A percentile compares a stretch with the other conserved stretches of the same genome.
Evolutionary conservation across 2,329 filamentous ascomycete genomes (phyloP).

Genomic region (Trichoderma sp.): DNA sequence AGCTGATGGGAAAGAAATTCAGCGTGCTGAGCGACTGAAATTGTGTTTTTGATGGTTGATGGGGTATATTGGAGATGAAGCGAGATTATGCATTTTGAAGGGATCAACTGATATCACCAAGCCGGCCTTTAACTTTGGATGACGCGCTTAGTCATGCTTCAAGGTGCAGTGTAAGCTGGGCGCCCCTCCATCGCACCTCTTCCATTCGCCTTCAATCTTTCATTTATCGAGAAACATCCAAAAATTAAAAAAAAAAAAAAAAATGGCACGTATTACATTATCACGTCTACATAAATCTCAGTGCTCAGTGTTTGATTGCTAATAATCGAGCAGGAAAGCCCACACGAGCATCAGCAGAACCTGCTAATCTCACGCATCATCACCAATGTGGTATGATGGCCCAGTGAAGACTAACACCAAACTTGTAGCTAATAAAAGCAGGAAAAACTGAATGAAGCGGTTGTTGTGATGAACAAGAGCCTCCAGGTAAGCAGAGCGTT

Average conservation of each 20-base stretch:
- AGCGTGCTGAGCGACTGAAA: neutral
- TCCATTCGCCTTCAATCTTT: neutral
- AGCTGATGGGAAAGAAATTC: too few relatives aligned
- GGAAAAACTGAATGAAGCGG: conserved; percentile 96
- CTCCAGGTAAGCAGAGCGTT: conserved; percentile 63
- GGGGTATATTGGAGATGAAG: neutral
- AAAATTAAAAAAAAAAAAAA: too few relatives aligned
- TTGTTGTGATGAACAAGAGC: conserved; percentile 89
- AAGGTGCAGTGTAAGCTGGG: neutral
- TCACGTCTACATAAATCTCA: neutral
- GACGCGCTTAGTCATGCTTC: conserved; percentile 2
- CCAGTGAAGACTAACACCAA: neutral
- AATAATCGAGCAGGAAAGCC: conserved; percentile 68
- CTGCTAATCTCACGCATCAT: conserved; percentile 92
- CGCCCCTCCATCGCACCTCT: neutral
- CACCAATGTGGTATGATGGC: conserved; percentile 80
- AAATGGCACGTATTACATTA: neutral
- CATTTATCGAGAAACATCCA: neutral
- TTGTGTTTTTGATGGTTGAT: neutral
- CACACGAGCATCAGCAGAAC: conserved; percentile 96
- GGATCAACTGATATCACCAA: neutral
- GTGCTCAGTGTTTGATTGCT: neutral
- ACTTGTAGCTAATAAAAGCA: conserved; percentile 42
- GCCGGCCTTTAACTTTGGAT: neutral
- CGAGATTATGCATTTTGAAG: neutral